A percentile compares a stretch with the other conserved stretches of the same genome.
Conservation (phyloP, 208 protist species). For the Blechomonas ayalai region DNA sequence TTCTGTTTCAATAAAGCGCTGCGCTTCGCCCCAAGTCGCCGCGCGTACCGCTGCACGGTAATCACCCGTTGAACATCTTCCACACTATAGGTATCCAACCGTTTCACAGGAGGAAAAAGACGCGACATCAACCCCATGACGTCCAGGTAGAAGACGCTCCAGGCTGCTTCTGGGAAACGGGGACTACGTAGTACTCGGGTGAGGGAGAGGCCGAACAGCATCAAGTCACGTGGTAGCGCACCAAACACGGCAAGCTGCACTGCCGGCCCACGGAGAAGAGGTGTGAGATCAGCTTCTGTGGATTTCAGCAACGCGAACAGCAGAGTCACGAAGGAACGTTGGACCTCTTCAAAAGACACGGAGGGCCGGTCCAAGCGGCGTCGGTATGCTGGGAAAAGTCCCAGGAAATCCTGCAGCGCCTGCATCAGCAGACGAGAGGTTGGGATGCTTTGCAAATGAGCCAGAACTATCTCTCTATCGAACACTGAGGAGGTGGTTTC, state of each 20-base stretch:
- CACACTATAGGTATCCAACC: background rate
- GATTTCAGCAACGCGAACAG: background rate
- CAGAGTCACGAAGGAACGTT: background rate
- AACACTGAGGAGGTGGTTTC: background rate
- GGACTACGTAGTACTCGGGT: background rate
- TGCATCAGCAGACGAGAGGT: conserved; percentile 1
- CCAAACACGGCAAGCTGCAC: background rate
- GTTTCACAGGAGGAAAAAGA: background rate
- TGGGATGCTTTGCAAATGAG: background rate
- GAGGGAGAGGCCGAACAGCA: conserved; percentile 1
- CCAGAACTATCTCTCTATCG: background rate
- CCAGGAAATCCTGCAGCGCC: conserved; percentile 4
- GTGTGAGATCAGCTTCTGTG: background rate
- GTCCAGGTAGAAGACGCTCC: conserved; percentile 1
- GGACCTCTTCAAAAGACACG: conserved; percentile 2
- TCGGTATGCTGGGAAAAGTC: conserved; percentile 2
- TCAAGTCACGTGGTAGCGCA: conserved; percentile 4
- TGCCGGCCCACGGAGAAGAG: background rate
- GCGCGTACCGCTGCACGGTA: conserved; percentile 1
- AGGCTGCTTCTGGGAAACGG: conserved; percentile 6
- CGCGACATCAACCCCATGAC: background rate
- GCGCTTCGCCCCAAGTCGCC: background rate
- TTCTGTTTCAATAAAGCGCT: too few relatives aligned
- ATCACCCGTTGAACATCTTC: background rate
- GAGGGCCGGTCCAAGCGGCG: background rate